Evolutionary conservation across 192 early-diverging fungal species (phyloP), one percentile per base, ranked within the genome.

Genomic region (Chytriomyces confervae): DNA sequence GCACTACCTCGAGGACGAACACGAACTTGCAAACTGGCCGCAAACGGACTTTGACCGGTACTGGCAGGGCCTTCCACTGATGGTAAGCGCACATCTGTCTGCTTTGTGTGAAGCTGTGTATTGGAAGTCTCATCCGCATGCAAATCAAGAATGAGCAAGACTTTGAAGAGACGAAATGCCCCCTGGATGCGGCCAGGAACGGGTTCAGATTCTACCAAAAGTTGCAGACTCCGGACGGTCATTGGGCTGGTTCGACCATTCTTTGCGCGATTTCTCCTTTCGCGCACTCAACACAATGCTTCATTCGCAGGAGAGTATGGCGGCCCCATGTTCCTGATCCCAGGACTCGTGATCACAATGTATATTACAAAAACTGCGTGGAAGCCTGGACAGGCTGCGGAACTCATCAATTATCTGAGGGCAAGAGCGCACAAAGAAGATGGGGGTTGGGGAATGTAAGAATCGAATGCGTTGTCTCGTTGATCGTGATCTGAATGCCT

Each of bases 401-500:
- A 98, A 86, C 86, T 98, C 70, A 91, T 93, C 50, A 89, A 94
- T 47, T 99, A 98, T 84, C 76, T 99, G 64, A 82, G 93, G 50
- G 93, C 92, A 83, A 84, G 90, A 71, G 96, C 97, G 2, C 84
- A 95, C 78, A 78, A 82, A 46, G 91, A 90, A 27, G 96, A 98
- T 75, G 97, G 97, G 48, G 97, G 97, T 8, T 99, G 96, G 96
- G 97, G 97, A 13, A 88, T 99, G 93, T 92, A 85, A 72, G 89
- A 1, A 36, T 36, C 29, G 79, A 18, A 60, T 60, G 18, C 16
- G 0, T 18, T 18, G 18, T n/a, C 20, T 2, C 2, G 2, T 23
- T 36, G 29, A 36, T 36, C 64, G 64, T 66, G 11, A 13, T 16
- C 64, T 23, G 16, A 23, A 20, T 43, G 13, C 20, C 4, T 66